Base-by-base conservation (phyloP, 2,329 filamentous ascomycete genomes). In the Pseudogymnoascus sp. region DNA sequence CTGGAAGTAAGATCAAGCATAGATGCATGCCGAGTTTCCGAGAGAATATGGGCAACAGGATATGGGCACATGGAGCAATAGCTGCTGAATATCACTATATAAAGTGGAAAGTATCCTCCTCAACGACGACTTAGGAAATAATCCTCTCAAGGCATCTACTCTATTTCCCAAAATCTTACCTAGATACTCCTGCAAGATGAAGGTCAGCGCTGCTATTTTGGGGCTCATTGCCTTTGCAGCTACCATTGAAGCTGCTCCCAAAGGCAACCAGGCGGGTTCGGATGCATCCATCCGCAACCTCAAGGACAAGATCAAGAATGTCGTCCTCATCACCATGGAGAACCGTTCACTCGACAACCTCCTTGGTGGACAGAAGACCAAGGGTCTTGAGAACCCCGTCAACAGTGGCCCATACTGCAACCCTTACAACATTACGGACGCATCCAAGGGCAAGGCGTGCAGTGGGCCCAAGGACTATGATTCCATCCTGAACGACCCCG, bases 291-390 rank as follows among this genome's bases (percentile, higher is more conserved):
- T 73, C 64, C 64, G 64, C 62, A 72, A 72, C 62, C 62, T 75
- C 62, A 74, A 73, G 65, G 67, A 64, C 55, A 71, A 73, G 60
- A 73, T 75, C 64, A 74, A 75, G 68, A 72, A 74, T 67, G 72
- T 75, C 2, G 73, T 75, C 42, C 65, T 74, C 9, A 70, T 72
- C 12, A 75, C 72, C 66, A 74, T 77, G 72, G 77, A 78, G 66
- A 78, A 78, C 67, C 76, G 76, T 60, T 78, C 77, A 0, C 68
- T 78, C 23, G 77, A 79, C 67, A 79, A 78, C 67, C 64, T 79
- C 6, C 68, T 78, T 4, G 77, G 77, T 62, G 77, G 76, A 7
- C 74, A 77, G 69, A 75, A 66, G 12, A 65, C 71, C 14, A 63
- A 67, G 12, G 75, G 75, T 25, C 65, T 78, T 2, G 74, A 78